A percentile compares a stretch with the other conserved stretches of the same genome.
phyloP scores from a whole-genome alignment of 2,329 filamentous ascomycete species.

The Colletotrichum lini region DNA sequence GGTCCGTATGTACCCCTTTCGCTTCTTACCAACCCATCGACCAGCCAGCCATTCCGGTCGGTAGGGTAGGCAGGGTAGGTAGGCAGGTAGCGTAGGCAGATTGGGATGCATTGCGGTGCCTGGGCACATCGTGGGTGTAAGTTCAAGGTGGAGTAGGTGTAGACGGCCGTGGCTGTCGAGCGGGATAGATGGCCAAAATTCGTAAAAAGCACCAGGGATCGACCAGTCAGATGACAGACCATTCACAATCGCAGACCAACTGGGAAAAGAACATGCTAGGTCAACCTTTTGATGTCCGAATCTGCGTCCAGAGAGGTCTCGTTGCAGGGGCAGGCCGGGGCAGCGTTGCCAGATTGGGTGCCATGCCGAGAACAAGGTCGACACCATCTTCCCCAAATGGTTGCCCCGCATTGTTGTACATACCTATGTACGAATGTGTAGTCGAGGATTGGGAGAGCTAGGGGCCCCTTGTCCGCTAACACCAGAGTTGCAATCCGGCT shows the following conservation, averaged over 20 bases:
- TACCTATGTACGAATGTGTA: slow-evolving; percentile 11
- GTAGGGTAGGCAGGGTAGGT: slow-evolving; percentile 32
- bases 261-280: slow-evolving; percentile 29
- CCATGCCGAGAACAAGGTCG: slow-evolving; percentile 40
- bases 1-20: slow-evolving; percentile 32
- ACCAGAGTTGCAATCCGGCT: slow-evolving; percentile 37
- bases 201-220: slow-evolving; percentile 22
- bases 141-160: slow-evolving; percentile 9
- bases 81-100: slow-evolving; percentile 32
- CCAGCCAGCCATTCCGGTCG: slow-evolving; percentile 18
- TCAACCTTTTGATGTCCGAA: slow-evolving; percentile 24
- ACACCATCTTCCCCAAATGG: slow-evolving; percentile 42
- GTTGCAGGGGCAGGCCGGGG: slow-evolving; percentile 40
- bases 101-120: slow-evolving; percentile 19
- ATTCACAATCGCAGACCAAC: slow-evolving; percentile 19
- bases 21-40: slow-evolving; percentile 26
- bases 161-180: slow-evolving; percentile 11
- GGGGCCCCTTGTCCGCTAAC: slow-evolving; percentile 34
- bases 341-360: slow-evolving; percentile 40
- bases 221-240: slow-evolving; percentile 36
- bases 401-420: slow-evolving; percentile 37
- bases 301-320: slow-evolving; percentile 16
- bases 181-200: slow-evolving; percentile 19
- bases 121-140: slow-evolving; percentile 14
- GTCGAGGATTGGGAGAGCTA: slow-evolving; percentile 21